Evolutionary conservation across 371 early-diverging fungal species (phyloP).

Genomic region (Mucor circinelloides): DNA sequence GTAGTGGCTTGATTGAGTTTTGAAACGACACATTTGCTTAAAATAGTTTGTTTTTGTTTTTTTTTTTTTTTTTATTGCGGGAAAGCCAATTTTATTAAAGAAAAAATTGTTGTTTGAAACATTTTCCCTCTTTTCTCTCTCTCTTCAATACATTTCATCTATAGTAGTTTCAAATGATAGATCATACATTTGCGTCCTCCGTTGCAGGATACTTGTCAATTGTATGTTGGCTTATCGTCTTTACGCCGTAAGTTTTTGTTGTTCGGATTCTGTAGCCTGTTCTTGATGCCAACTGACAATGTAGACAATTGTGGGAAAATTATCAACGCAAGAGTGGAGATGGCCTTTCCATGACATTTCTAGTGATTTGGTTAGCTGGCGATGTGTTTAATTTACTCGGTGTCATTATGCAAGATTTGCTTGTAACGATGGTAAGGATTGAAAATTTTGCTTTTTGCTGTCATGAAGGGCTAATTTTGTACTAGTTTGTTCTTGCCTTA

Average conservation of each 20-base stretch:
- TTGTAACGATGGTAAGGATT: conserved; percentile 60
- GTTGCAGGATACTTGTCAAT: conserved; percentile 52
- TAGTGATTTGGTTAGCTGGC: conserved; percentile 84
- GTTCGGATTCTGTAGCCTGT: background rate
- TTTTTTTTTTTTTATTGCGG: background rate
- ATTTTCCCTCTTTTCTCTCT: conserved; percentile 61
- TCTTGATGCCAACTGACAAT: background rate
- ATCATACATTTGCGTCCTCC: conserved; percentile 28
- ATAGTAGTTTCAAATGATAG: conserved; percentile 4
- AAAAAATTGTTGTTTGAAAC: background rate
- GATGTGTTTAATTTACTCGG: conserved; percentile 82
- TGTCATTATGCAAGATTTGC: conserved; percentile 71
- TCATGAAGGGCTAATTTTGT: background rate
- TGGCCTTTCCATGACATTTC: conserved; percentile 69
- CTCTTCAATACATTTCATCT: conserved; percentile 2
- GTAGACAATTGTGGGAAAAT: conserved; percentile 66
- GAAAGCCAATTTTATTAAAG: background rate
- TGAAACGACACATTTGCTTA: background rate
- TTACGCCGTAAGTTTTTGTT: conserved; percentile 56
- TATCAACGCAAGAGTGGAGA: conserved; percentile 62
- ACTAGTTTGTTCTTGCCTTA: conserved; percentile 44
- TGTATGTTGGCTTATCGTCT: conserved; percentile 63
- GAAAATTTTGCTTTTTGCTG: background rate
- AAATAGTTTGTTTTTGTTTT: no score
- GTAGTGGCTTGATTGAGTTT: background rate